These are phyloP conservation scores for Scheffersomyces ergatensis DNA, from an alignment of 805 yeast genomes.

Conservation along the genomic window DNA sequence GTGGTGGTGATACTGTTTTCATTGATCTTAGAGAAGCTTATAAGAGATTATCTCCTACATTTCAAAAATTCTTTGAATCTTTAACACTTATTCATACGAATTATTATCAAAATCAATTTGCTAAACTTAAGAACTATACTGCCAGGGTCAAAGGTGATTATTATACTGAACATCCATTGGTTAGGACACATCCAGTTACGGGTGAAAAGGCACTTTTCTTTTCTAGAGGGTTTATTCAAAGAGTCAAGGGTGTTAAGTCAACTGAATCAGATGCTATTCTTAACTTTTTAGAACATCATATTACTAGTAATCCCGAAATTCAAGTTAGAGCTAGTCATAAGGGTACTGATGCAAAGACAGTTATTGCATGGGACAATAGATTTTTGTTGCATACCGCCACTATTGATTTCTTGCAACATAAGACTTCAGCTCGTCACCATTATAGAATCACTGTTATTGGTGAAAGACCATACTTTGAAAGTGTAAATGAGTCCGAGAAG, in stretches of 20 bases:
- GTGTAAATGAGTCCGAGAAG: not conserved
- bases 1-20: conserved; percentile 27
- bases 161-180: conserved; percentile 24
- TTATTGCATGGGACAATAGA: conserved; percentile 26
- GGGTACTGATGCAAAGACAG: conserved; percentile 20
- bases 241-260: conserved; percentile 20
- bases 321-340: conserved; percentile 23
- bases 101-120: conserved; percentile 16
- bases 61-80: conserved; percentile 18
- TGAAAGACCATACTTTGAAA: conserved; percentile 20
- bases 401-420: conserved; percentile 19
- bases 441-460: conserved; percentile 23
- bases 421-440: conserved; percentile 22
- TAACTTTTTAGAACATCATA: conserved; percentile 19
- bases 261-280: conserved; percentile 19
- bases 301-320: conserved; percentile 19
- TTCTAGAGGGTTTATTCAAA: conserved; percentile 18
- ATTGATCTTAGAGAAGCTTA: conserved; percentile 24
- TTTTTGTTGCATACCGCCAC: conserved; percentile 19
- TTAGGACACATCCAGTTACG: conserved; percentile 28
- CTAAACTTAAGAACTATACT: conserved; percentile 10
- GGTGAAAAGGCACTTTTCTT: conserved; percentile 21
- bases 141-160: conserved; percentile 17
- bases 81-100: conserved; percentile 22
- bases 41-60: conserved; percentile 19